Base-by-base conservation (phyloP, 352 stramenopile species). In the Phytophthora foliorum region DNA sequence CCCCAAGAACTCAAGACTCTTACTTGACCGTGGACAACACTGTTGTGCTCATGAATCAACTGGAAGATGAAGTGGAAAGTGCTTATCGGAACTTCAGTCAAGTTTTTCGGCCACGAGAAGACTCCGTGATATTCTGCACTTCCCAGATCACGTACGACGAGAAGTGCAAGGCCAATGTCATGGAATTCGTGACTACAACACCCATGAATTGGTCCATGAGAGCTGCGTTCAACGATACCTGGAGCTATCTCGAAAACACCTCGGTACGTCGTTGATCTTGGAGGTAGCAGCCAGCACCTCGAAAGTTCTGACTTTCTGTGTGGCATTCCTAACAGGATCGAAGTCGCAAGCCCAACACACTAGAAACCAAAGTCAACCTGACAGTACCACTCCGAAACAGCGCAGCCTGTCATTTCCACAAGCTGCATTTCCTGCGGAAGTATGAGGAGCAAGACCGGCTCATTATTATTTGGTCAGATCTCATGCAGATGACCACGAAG, bases 141-240 rank as follows among this genome's bases (percentile, higher is more conserved):
- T 49, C 39, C 4, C 36, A 60, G 34, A 49, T 32, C 21, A 44
- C 9, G 32, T 71, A 71, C 63, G 39, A 57, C 39, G 63, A 71
- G 24, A 66, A 39, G 16, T 51, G 48, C 19, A 13, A 60, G 39
- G 6, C 48, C 24, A 67, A 71, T 6, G 17, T 34, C 27, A 58
- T 73, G 49, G 39, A 73, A 10, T 70, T 73, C 13, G 17, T 21
- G 4, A 72, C 57, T 2, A 46, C 56, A n/a, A 76, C 68, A 1
- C 38, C 68, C 0, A 11, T 76, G 34, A 4, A 54, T 2, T 76
- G 63, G 38, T 38, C 63, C 16, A 41, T 76, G 36, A 34, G 44
- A 19, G 29, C 51, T 8, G 57, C 45, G 5, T 62, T 60, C 16
- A 32, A 42, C 1, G 24, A 65, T n/a, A 27, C 73, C 2, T 76